Conservation (phyloP, 1,139 yeast species). For the Williopsis jadinii region DNA sequence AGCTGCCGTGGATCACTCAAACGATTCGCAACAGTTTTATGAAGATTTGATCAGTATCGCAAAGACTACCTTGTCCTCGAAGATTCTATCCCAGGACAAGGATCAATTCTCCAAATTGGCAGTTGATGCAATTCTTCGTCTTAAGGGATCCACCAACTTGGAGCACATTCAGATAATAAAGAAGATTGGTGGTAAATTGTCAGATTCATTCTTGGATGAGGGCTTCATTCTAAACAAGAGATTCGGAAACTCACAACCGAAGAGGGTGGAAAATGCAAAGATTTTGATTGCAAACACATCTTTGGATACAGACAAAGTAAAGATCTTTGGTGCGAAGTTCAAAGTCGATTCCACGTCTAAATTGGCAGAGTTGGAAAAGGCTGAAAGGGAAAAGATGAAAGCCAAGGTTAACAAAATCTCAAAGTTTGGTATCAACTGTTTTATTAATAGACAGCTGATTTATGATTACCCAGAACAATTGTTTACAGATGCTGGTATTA, state of each 20-base stretch:
- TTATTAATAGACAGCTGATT: conserved; percentile 91
- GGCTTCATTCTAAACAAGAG: conserved; percentile 88
- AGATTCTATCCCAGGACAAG: conserved; percentile 91
- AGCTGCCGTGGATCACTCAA: conserved; percentile 70
- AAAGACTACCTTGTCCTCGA: conserved; percentile 87
- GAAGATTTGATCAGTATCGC: conserved; percentile 81
- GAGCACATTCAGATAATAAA: conserved; percentile 93
- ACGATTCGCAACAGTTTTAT: conserved; percentile 56
- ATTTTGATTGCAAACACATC: conserved; percentile 93
- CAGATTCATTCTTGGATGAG: conserved; percentile 92
- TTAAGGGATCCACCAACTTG: conserved; percentile 89
- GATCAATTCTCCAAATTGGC: conserved; percentile 84
- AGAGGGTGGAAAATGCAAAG: conserved; percentile 72
- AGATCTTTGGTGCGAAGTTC: conserved; percentile 95
- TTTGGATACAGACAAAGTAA: conserved; percentile 96
- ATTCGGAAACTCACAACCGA: conserved; percentile 94
- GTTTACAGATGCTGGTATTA: conserved; percentile 79
- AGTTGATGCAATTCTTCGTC: conserved; percentile 87
- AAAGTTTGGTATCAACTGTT: conserved; percentile 77
- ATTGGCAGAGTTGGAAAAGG: conserved; percentile 91
- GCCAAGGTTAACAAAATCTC: conserved; percentile 81
- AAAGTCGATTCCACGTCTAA: conserved; percentile 93
- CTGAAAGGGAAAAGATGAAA: conserved; percentile 92
- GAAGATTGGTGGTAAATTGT: conserved; percentile 85
- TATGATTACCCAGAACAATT: conserved; percentile 98